phyloP scores from a whole-genome alignment of 208 protist genomes.

The Phytomonas sp. region DNA sequence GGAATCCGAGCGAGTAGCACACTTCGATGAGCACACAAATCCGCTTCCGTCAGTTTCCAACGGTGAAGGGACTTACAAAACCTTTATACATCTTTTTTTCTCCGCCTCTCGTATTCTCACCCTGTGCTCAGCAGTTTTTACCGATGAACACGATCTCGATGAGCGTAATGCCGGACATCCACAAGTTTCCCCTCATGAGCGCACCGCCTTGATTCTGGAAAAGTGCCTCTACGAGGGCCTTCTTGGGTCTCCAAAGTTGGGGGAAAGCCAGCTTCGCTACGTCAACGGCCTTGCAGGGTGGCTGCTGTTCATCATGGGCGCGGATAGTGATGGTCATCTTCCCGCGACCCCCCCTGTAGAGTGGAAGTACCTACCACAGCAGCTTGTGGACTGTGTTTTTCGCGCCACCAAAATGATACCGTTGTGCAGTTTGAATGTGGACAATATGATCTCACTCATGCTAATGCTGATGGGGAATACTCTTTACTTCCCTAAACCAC shows the following conservation, averaged over 20 bases:
- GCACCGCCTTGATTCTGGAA: conserved; percentile 34
- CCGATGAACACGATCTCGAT: conserved; percentile 55
- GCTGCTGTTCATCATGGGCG: conserved; percentile 70
- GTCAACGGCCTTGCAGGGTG: conserved; percentile 68
- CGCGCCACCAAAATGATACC: conserved; percentile 47
- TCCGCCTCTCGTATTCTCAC: conserved; percentile 48
- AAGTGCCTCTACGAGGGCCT: conserved; percentile 56
- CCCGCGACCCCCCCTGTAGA: conserved; percentile 32
- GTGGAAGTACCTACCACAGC: conserved; percentile 80
- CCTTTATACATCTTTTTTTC: conserved; percentile 76
- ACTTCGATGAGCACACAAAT: conserved; percentile 40
- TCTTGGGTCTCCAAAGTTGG: conserved; percentile 32
- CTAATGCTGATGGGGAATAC: conserved; percentile 88
- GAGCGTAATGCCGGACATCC: conserved; percentile 41
- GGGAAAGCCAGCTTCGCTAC: conserved; percentile 44
- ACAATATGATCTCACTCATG: conserved; percentile 76
- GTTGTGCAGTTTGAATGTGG: conserved; percentile 41
- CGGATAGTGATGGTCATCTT: conserved; percentile 31
- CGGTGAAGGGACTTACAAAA: conserved; percentile 37
- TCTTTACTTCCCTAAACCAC: conserved; percentile 81
- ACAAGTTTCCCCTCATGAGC: conserved; percentile 33
- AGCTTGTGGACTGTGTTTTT: conserved; percentile 75
- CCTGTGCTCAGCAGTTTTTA: conserved; percentile 38
- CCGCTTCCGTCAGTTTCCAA: conserved; percentile 37
- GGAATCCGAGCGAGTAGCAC: conserved; percentile 71